Conservation (phyloP, 2,329 filamentous ascomycete species). For the Arachnomyces sp. region DNA sequence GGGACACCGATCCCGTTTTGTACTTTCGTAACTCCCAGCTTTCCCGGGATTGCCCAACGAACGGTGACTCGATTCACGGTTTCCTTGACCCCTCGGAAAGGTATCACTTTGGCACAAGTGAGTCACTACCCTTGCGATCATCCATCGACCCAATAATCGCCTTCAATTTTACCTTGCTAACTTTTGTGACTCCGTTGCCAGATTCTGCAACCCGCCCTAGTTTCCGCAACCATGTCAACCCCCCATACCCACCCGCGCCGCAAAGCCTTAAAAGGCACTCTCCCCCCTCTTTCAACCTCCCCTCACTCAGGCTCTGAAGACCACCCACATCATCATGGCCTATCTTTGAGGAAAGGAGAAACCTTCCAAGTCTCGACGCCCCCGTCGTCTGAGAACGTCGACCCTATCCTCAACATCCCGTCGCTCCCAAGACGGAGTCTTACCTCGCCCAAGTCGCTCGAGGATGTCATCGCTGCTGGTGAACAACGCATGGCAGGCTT, state of each 20-base stretch:
- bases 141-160: not conserved
- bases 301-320: conserved; percentile 7
- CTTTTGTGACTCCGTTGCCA: conserved; percentile 1
- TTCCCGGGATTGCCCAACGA: not conserved
- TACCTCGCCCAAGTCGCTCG: conserved; percentile 47
- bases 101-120: conserved; percentile 8
- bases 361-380: conserved; percentile 47
- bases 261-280: conserved; percentile 24
- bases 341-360: conserved; percentile 60
- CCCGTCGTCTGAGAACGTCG: conserved; percentile 31
- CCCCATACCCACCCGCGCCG: conserved; percentile 27
- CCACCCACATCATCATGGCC: conserved; percentile 29
- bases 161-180: not conserved
- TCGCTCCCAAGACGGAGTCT: conserved; percentile 57
- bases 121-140: conserved; percentile 2
- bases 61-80: conserved; percentile 1
- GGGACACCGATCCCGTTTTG: too few relatives aligned
- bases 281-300: conserved; percentile 21
- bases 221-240: conserved; percentile 22
- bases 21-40: too few relatives aligned
- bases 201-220: conserved; percentile 10
- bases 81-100: conserved; percentile 6
- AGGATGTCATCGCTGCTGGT: conserved; percentile 63
- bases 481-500: conserved; percentile 60
- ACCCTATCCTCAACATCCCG: conserved; percentile 36